phyloP scores from a whole-genome alignment of 2,329 filamentous ascomycete genomes.

The Xylaria polymorpha region DNA sequence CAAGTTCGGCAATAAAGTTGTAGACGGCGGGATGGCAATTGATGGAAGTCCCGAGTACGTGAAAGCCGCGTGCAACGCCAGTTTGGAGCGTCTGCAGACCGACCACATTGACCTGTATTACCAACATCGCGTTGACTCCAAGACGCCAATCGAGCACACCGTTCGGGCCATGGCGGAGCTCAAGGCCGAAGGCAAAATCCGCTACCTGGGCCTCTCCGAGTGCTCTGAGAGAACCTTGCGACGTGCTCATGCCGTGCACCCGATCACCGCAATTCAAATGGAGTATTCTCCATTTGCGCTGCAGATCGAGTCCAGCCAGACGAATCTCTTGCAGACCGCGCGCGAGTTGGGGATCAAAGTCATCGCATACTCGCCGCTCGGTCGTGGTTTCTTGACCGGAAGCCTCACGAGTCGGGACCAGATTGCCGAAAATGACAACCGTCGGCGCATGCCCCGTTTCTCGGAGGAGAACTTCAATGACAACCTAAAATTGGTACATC shows the following conservation, averaged over 20 bases:
- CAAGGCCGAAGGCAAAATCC: conserved; percentile 63
- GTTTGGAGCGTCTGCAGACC: conserved; percentile 60
- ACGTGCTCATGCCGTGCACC: conserved; percentile 60
- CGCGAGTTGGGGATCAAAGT: conserved; percentile 65
- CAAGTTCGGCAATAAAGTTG: conserved; percentile 60
- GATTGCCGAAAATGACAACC: conserved; percentile 56
- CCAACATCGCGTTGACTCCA: conserved; percentile 60
- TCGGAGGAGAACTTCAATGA: conserved; percentile 61
- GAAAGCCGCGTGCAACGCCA: conserved; percentile 48
- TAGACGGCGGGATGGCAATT: conserved; percentile 40
- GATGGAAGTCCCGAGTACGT: conserved; percentile 46
- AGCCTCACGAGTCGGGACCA: conserved; percentile 57
- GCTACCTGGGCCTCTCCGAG: conserved; percentile 62
- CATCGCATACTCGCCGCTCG: conserved; percentile 67
- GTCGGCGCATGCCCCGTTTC: conserved; percentile 56
- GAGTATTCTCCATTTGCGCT: conserved; percentile 66
- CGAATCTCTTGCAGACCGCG: conserved; percentile 61
- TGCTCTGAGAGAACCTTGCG: conserved; percentile 59
- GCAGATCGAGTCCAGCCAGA: conserved; percentile 65
- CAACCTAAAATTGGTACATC: conserved; percentile 55
- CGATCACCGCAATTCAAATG: conserved; percentile 62
- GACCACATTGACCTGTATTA: conserved; percentile 66
- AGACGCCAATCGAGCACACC: conserved; percentile 60
- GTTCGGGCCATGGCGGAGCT: conserved; percentile 60
- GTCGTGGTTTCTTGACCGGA: conserved; percentile 65